Percentiles rank a stretch among this genome's conserved stretches.
phyloP scores from a whole-genome alignment of 192 early-diverging fungal species.

The Dissophora ornata region DNA sequence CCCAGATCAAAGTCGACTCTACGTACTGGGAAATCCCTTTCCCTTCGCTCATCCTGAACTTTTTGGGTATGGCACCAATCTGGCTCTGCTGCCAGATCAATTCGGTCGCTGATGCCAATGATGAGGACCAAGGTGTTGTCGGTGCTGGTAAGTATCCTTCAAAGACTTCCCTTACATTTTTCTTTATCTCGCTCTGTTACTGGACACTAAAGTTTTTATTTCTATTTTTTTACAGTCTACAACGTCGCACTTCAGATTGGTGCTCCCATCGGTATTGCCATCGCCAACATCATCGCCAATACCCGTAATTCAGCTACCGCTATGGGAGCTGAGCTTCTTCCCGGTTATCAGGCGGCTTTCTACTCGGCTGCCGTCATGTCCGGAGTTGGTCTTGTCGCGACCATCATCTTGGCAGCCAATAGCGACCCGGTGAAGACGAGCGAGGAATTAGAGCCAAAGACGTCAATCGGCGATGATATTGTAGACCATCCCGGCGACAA shows the following conservation, averaged over 20 bases:
- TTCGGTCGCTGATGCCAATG: conserved; percentile 3
- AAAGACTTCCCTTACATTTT: no score
- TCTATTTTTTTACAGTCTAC: neutral
- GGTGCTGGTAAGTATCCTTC: neutral
- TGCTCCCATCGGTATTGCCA: conserved; percentile 22
- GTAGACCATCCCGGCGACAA: neutral
- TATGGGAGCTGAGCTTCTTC: conserved; percentile 2
- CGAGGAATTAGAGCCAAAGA: neutral
- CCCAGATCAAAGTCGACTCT: neutral
- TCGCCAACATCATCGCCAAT: conserved; percentile 22
- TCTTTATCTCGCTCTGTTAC: no score
- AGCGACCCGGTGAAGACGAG: neutral
- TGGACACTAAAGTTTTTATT: no score
- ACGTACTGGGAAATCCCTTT: conserved; percentile 10
- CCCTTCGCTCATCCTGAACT: conserved; percentile 14
- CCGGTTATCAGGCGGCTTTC: conserved; percentile 27
- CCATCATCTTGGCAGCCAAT: conserved; percentile 13
- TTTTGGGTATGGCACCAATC: neutral
- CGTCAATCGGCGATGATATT: neutral
- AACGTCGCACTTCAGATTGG: conserved; percentile 27
- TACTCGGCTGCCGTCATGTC: conserved; percentile 13
- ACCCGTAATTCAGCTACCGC: conserved; percentile 18
- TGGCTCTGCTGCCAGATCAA: conserved; percentile 20
- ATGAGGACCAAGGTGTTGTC: conserved; percentile 26
- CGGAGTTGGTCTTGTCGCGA: conserved; percentile 8